Evolutionary conservation across 1,284 basidiomycete species (phyloP), one percentile per base, ranked within the genome.

Genomic region (Apiotrichum domesticum): DNA sequence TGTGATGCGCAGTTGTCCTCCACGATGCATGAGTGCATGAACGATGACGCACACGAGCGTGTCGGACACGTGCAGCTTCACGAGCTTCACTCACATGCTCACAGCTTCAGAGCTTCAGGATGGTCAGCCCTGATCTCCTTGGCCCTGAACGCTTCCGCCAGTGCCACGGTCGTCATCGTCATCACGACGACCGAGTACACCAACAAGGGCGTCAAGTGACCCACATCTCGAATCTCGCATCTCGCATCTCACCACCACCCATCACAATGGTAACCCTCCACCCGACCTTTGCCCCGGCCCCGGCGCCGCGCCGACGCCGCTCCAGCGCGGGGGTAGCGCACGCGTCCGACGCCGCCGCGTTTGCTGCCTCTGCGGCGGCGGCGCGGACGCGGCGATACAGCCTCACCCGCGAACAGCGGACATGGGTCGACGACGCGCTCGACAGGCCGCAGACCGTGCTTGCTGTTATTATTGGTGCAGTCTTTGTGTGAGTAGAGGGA

Each of bases 401-500:
- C 34, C 43, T 49, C 47, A 39, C 44, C 29, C 51, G 35, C 35
- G 21, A 33, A 15, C 21, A 21, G 21, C 44, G 42, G 43, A 47
- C 34, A 13, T 37, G 46, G 40, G 44, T 46, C 10, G 47, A 54
- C 34, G 14, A 14, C 29, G 15, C 37, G 48, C 57, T 62, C 14
- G 57, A 57, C 10, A 48, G 51, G 6, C 61, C 61, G 9, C 61
- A 62, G 57, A 2, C 52, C 5, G 41, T 54, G 32, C 37, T 67
- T 2, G 65, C 55, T 11, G 61, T 51, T 0, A 13, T 66, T 2
- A 57, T 66, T 32, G 54, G 55, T 1, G 50, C 49, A 1, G 48
- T 67, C 9, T 64, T 70, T 48, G 35, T 69, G 67, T 69, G 52
- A 56, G 69, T 70, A 9, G 35, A 7, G 35, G 9, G 46, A 34